These are phyloP conservation scores for Microdochium bolleyi DNA, from an alignment of 2,329 filamentous ascomycete genomes.

Conservation along the genomic window DNA sequence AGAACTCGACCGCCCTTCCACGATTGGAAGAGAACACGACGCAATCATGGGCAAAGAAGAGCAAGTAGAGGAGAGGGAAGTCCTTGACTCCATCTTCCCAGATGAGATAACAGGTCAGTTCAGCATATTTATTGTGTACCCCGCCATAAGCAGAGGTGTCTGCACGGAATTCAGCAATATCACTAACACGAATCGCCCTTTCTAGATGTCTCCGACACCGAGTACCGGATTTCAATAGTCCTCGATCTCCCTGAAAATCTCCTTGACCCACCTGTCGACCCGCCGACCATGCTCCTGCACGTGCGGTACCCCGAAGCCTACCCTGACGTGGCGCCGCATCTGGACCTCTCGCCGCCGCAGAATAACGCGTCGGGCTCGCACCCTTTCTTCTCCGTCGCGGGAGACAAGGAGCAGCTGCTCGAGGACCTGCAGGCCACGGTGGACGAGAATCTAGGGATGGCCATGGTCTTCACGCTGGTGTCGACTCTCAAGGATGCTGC, in stretches of 20 bases:
- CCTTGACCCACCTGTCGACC: constrained; percentile 48
- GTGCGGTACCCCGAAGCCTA: constrained; percentile 87
- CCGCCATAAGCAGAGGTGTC: background rate
- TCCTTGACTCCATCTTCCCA: constrained; percentile 96
- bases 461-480: constrained; percentile 92
- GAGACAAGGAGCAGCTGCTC: constrained; percentile 71
- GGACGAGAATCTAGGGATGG: constrained; percentile 91
- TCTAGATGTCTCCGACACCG: constrained; percentile 79
- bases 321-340: constrained; percentile 75
- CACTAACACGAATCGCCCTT: constrained; percentile 1
- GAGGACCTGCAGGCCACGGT: constrained; percentile 65
- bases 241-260: constrained; percentile 64
- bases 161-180: constrained; percentile 11
- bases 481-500: constrained; percentile 82
- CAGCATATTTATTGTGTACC: constrained; percentile 1
- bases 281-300: constrained; percentile 69
- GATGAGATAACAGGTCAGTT: constrained; percentile 84
- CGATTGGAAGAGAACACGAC: constrained; percentile 1
- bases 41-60: constrained; percentile 67
- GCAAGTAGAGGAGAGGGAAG: constrained; percentile 90
- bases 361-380: constrained; percentile 63
- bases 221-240: constrained; percentile 79
- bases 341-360: constrained; percentile 70
- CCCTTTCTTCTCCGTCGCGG: constrained; percentile 67
- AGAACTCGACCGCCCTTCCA: background rate